These are phyloP conservation scores for Serendipita vermifera DNA, from an alignment of 768 basidiomycete genomes.

Conservation along the genomic window DNA sequence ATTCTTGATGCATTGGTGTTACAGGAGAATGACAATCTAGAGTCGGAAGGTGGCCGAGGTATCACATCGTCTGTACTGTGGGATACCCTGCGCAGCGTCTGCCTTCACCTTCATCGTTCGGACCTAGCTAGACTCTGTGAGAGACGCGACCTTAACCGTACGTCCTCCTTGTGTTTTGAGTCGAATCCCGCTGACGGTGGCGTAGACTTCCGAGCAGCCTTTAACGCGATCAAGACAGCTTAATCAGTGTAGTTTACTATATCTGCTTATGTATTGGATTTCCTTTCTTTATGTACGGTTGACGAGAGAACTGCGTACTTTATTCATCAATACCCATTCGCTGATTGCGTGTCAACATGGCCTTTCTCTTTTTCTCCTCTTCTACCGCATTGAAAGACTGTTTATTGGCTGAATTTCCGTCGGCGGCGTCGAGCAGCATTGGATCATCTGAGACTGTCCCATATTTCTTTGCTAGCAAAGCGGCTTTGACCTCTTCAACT, in stretches of 20 bases:
- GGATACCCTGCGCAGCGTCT: conserved; percentile 77
- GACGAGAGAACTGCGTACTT: neutral
- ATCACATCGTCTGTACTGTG: conserved; percentile 70
- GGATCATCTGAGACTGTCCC: conserved; percentile 13
- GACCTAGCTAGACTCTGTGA: conserved; percentile 71
- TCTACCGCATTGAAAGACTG: conserved; percentile 10
- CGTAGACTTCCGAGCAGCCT: conserved; percentile 13
- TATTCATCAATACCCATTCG: conserved; percentile 3
- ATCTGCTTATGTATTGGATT: neutral
- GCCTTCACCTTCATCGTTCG: conserved; percentile 62
- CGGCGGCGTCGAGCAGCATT: neutral
- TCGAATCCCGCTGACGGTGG: neutral
- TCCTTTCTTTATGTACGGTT: neutral
- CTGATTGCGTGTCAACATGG: conserved; percentile 5
- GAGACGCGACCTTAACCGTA: conserved; percentile 52
- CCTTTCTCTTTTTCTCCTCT: conserved; percentile 13
- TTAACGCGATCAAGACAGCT: conserved; percentile 1
- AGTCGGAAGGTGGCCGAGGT: conserved; percentile 42
- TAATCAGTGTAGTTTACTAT: neutral
- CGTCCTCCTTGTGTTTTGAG: conserved; percentile 11
- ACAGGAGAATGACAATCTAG: conserved; percentile 67
- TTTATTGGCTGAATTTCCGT: conserved; percentile 9
- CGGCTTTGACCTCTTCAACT: conserved; percentile 61
- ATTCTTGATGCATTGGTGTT: conserved; percentile 80
- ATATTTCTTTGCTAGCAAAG: conserved; percentile 30